Conservation (phyloP, 2,329 filamentous ascomycete genomes). For the Alternaria brassicae region DNA sequence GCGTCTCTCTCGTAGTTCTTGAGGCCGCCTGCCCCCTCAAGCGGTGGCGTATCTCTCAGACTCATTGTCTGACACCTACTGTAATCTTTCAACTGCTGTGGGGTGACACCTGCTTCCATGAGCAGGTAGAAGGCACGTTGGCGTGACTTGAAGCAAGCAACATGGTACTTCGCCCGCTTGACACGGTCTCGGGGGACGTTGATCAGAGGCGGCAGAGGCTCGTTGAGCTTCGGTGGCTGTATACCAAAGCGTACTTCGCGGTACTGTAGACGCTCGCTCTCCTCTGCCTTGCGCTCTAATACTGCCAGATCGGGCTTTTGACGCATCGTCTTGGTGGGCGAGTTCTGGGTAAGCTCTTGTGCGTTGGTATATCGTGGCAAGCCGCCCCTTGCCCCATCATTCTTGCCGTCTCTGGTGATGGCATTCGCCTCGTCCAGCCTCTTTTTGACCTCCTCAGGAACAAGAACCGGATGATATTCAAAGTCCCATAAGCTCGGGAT, state of each 20-base stretch:
- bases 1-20: conserved; percentile 37
- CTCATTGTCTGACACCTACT: conserved; percentile 27
- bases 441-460: conserved; percentile 21
- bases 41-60: conserved; percentile 32
- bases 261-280: conserved; percentile 43
- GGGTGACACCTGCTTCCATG: conserved; percentile 39
- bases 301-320: conserved; percentile 35
- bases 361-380: conserved; percentile 2
- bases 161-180: conserved; percentile 37
- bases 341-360: conserved; percentile 23
- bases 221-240: conserved; percentile 31
- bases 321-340: conserved; percentile 29
- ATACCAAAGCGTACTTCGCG: conserved; percentile 44
- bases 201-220: conserved; percentile 39
- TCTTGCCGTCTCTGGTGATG: background rate
- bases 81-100: conserved; percentile 41
- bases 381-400: background rate
- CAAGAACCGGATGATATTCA: conserved; percentile 38
- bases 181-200: conserved; percentile 36
- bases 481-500: conserved; percentile 48
- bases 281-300: conserved; percentile 32
- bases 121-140: conserved; percentile 41
- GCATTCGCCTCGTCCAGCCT: background rate
- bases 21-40: conserved; percentile 27
- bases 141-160: conserved; percentile 43